Percentiles rank a stretch among this genome's conserved stretches.
phyloP scores from a whole-genome alignment of 225 moss, liverwort and hornwort species.

The Bryoerythrophyllum caledonicum region DNA sequence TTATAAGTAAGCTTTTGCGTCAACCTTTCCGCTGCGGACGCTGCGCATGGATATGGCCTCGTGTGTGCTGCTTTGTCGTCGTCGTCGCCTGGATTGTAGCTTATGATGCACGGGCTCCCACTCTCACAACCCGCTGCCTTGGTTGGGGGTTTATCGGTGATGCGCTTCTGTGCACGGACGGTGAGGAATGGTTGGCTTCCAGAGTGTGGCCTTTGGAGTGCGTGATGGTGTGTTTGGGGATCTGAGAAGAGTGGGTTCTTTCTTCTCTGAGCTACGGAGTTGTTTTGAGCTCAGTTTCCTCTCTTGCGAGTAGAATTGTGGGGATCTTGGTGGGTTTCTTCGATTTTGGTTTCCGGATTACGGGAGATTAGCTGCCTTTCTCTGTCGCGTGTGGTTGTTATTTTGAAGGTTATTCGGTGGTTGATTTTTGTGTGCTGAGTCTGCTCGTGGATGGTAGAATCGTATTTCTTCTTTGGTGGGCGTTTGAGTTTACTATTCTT shows the following conservation, averaged over 20 bases:
- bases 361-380: background rate
- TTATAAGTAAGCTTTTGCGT: background rate
- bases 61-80: background rate
- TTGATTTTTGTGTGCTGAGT: background rate
- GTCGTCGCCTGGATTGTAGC: background rate
- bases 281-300: background rate
- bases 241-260: background rate
- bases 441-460: background rate
- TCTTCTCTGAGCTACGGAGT: background rate
- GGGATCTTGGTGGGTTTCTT: background rate
- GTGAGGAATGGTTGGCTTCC: too few relatives aligned
- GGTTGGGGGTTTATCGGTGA: background rate
- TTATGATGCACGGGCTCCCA: too few relatives aligned
- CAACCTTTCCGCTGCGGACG: conserved; percentile 4
- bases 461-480: background rate
- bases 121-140: background rate
- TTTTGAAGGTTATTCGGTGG: background rate
- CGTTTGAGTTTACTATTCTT: background rate
- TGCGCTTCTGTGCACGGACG: too few relatives aligned
- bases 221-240: background rate
- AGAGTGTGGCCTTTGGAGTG: background rate
- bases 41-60: conserved; percentile 22
- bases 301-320: background rate
- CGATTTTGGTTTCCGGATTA: background rate
- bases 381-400: background rate